phyloP scores from a whole-genome alignment of 192 early-diverging fungal species.

The Podila epicladia region DNA sequence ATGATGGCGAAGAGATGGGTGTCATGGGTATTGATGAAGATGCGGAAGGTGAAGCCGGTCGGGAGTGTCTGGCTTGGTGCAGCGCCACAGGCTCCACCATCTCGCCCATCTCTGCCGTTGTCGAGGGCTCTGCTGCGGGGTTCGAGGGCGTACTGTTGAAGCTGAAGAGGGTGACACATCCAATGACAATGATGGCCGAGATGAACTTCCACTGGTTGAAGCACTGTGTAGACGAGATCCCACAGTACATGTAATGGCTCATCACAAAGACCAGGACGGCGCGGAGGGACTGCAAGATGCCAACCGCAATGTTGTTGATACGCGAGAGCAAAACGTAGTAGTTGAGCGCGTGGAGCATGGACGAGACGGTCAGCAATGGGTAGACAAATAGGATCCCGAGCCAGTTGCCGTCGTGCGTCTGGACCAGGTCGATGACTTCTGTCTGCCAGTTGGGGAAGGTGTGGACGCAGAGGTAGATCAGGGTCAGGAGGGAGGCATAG shows the following conservation, averaged over 20 bases:
- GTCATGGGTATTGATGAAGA: too few species aligned
- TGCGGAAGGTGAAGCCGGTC: too few species aligned
- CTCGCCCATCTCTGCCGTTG: background rate
- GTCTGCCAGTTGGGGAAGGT: constrained; percentile 63
- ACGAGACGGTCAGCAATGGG: constrained; percentile 53
- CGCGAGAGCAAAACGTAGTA: constrained; percentile 64
- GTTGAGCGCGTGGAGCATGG: constrained; percentile 60
- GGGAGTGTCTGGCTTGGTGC: background rate
- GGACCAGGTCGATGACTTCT: constrained; percentile 27
- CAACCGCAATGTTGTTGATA: constrained; percentile 64
- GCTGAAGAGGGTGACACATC: constrained; percentile 63
- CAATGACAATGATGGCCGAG: constrained; percentile 60
- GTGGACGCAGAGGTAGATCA: constrained; percentile 59
- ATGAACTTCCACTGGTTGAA: constrained; percentile 66
- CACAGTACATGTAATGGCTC: constrained; percentile 66
- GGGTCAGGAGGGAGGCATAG: constrained; percentile 50
- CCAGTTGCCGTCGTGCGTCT: constrained; percentile 3
- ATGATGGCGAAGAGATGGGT: too few species aligned
- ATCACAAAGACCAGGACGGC: constrained; percentile 67
- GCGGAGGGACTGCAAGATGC: constrained; percentile 63
- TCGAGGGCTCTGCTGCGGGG: background rate
- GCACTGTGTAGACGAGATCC: constrained; percentile 61
- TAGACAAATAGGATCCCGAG: constrained; percentile 52
- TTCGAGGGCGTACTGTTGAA: constrained; percentile 26
- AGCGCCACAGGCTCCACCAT: background rate